Evolutionary conservation across 2,329 filamentous ascomycete genomes (phyloP).

Genomic region (Beauveria asiatica): DNA sequence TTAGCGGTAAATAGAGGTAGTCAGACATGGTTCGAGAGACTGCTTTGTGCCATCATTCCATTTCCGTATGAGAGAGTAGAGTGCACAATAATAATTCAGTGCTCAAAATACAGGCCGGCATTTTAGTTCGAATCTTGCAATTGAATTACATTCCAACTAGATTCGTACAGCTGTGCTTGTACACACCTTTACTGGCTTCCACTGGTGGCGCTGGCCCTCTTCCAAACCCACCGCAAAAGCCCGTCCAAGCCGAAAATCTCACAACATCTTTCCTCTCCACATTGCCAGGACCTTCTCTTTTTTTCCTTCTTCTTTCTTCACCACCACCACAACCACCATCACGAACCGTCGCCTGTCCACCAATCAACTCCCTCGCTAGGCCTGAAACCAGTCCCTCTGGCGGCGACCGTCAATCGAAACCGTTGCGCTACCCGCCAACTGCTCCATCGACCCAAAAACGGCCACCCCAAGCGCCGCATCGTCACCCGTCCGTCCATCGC

Average conservation of each 20-base stretch:
- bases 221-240: not conserved
- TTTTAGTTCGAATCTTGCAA: no score
- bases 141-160: no score
- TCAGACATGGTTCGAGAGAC: no score
- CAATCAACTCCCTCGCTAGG: not conserved
- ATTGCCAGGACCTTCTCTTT: not conserved
- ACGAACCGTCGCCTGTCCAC: not conserved
- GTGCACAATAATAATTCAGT: not conserved
- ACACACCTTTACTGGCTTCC: not conserved
- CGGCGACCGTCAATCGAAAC: not conserved
- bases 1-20: no score
- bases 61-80: not conserved
- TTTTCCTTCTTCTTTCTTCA: constrained; percentile 6
- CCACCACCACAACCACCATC: constrained; percentile 1
- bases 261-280: constrained; percentile 10
- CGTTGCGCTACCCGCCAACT: not conserved
- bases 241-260: constrained; percentile 11
- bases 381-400: no score
- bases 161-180: no score
- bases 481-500: no score
- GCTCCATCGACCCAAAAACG: no score
- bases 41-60: no score
- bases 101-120: no score
- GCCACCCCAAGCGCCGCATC: not conserved
- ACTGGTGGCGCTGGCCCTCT: not conserved